Base-by-base conservation (phyloP, 2,329 filamentous ascomycete genomes). In the Rhinocladiella similis region DNA sequence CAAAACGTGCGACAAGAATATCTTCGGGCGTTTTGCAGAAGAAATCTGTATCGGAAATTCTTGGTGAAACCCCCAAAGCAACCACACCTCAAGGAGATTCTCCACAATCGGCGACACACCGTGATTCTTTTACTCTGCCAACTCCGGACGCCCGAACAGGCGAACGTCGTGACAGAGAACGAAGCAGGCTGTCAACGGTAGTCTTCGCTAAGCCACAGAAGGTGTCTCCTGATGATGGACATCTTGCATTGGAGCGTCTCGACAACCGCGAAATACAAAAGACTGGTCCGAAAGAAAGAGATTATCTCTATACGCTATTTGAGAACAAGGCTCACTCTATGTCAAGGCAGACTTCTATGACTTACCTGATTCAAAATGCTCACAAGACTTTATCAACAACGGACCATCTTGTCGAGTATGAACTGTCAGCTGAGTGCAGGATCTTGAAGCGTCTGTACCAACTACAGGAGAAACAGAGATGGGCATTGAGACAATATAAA, bases 401-500 rank as follows among this genome's bases (percentile, higher is more conserved):
- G 1, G 92, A 97, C 68, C 87, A 92, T 49, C 86, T 91, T 56
- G 83, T 95, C 1, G 88, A 91, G 42, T 85, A 95, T 39, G 84
- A 91, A 47, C 92, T 97, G 66, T 86, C 88, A 56, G 91, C 96
- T 71, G 90, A 95, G 50, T 94, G 90, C 66, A 87, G 90, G 54
- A 89, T 96, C 27, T 73, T 97, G 3, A 86, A 91, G 54, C 82
- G 91, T 13, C 91, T 99, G 2, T 96, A 97, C 69, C 86, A 93
- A 60, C 78, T 97, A 22, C 94, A 99, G 68, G 91, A 93, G 67
- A 85, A 88, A 29, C 91, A 96, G 65, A 88, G 93, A 67, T 97
- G 94, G 93, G 94, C 92, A 4, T 74, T 99, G 46, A 83, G 93
- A 50, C 94, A 99, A 68, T 85, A 92, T 42, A 90, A 95, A 68